These are phyloP conservation scores for Claviceps humidiphila DNA, from an alignment of 2,329 filamentous ascomycete genomes.

Conservation along the genomic window DNA sequence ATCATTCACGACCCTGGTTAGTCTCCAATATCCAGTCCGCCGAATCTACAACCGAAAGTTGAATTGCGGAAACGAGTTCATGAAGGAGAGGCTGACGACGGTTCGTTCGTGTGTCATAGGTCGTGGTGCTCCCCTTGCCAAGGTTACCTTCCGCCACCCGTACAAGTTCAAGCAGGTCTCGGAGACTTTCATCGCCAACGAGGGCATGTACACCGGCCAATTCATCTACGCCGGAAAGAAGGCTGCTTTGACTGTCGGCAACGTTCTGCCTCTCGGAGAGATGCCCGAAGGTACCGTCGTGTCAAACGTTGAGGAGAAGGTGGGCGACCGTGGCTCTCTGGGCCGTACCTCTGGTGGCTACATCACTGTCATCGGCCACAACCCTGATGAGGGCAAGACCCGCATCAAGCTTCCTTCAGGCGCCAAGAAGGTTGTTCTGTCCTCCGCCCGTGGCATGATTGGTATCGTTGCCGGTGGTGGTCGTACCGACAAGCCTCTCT, in stretches of 20 bases:
- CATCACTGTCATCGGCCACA: constrained; percentile 94
- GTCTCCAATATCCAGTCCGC: constrained; percentile 11
- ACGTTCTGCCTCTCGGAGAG: constrained; percentile 86
- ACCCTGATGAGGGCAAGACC: constrained; percentile 98
- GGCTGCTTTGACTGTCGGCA: constrained; percentile 90
- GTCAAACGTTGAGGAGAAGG: constrained; percentile 98
- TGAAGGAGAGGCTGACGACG: constrained; percentile 13
- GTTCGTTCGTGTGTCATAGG: constrained; percentile 17
- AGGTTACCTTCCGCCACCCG: constrained; percentile 92
- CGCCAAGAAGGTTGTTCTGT: constrained; percentile 97
- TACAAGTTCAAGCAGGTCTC: constrained; percentile 96
- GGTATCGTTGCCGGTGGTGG: constrained; percentile 99
- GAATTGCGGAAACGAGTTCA: neutral
- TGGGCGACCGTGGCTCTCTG: constrained; percentile 89
- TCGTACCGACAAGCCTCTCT: constrained; percentile 97
- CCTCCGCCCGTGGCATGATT: constrained; percentile 90
- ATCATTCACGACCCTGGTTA: constrained; percentile 94
- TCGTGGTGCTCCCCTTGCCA: constrained; percentile 94
- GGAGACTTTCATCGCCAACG: constrained; percentile 99
- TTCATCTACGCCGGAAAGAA: constrained; percentile 99
- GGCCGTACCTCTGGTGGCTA: constrained; percentile 99
- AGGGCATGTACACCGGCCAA: constrained; percentile 99
- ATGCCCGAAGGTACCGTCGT: constrained; percentile 99
- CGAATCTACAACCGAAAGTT: neutral
- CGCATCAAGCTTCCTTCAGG: constrained; percentile 98